Evolutionary conservation across 306 rosid species (phyloP), one percentile per base, ranked within the genome.

Genomic region (Cicer arietinum): DNA sequence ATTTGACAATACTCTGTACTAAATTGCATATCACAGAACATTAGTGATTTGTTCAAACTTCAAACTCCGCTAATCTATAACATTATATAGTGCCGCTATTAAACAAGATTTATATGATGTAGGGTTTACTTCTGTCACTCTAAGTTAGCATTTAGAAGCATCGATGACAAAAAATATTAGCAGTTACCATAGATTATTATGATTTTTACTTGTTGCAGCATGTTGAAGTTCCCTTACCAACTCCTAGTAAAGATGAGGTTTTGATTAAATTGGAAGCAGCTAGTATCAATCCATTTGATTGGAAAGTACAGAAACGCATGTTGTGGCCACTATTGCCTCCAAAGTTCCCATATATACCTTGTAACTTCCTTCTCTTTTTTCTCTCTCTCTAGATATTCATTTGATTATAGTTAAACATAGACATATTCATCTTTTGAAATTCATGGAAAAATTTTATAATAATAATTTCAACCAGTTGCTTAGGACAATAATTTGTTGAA

Each of bases 221-320:
- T 68, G 90, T 77, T 51, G 80, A 87, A 81, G 81, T 85, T 83
- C 87, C 91, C 3, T 12, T 88, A 42, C 94, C 96, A 5, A 80
- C 44, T 73, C 87, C 95, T 2, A 79, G 82, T 51, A 88, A 88
- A 42, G 83, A 84, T 79, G 96, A 89, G 74, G 25, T 90, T 41
- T 84, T 93, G 82, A 52, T 91, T 22, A 93, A 89, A 83, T 10
- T 89, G 77, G 97, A 93, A 85, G 98, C 93, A 43, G 85, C 85
- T 57, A 79, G 88, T 74, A 47, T 93, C 22, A 91, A 93, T 75
- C 96, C 97, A 25, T 61, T 87, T 73, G 97, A 91, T 82, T 91
- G 92, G 91, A 89, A 84, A 84, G 76, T 93, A 68, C 97, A 93
- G 78, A 93, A 84, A 74, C 90, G 97, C 65, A 54, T 75, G 76